Evolutionary conservation across 495 filamentous ascomycete genomes (phyloP).

Genomic region (Chaetomidium leptoderma): DNA sequence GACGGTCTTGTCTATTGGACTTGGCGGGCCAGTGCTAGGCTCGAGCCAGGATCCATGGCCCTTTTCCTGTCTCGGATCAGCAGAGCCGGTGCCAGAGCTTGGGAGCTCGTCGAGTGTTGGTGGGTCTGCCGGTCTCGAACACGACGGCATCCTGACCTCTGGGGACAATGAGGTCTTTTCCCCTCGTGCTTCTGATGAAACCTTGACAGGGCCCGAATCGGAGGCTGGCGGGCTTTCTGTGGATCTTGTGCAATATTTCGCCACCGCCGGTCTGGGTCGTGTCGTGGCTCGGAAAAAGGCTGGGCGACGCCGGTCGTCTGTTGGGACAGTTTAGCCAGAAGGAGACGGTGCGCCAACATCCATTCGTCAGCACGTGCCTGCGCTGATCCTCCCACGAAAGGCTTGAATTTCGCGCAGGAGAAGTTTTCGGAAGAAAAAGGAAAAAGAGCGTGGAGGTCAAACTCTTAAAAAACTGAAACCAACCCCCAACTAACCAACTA

Average conservation of each 20-base stretch:
- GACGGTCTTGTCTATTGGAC: no score
- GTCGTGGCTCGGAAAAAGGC: not conserved
- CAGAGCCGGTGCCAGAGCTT: slow-evolving; percentile 9
- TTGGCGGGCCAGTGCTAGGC: slow-evolving; percentile 1
- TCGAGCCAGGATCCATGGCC: not conserved
- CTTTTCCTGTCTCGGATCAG: slow-evolving; percentile 7
- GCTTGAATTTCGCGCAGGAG: not conserved
- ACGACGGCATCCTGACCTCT: slow-evolving; percentile 19
- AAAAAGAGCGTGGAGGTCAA: not conserved
- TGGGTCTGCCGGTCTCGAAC: slow-evolving; percentile 16
- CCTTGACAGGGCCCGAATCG: slow-evolving; percentile 16
- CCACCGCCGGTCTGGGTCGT: slow-evolving; percentile 15
- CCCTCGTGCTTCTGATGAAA: slow-evolving; percentile 2
- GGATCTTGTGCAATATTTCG: slow-evolving; percentile 15
- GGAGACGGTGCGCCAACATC: slow-evolving; percentile 3
- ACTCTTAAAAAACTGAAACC: not conserved
- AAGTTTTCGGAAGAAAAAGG: not conserved
- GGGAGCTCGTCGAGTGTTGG: slow-evolving; percentile 11
- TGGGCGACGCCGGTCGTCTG: not conserved
- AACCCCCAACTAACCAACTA: slow-evolving; percentile 1
- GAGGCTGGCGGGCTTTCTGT: not conserved
- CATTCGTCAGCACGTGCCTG: slow-evolving; percentile 2
- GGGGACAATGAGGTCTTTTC: slow-evolving; percentile 12
- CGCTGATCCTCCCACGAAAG: not conserved
- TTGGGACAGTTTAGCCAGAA: slow-evolving; percentile 3